Evolutionary conservation across 2,329 filamentous ascomycete genomes (phyloP).

Genomic region (Podosphaera fusca): DNA sequence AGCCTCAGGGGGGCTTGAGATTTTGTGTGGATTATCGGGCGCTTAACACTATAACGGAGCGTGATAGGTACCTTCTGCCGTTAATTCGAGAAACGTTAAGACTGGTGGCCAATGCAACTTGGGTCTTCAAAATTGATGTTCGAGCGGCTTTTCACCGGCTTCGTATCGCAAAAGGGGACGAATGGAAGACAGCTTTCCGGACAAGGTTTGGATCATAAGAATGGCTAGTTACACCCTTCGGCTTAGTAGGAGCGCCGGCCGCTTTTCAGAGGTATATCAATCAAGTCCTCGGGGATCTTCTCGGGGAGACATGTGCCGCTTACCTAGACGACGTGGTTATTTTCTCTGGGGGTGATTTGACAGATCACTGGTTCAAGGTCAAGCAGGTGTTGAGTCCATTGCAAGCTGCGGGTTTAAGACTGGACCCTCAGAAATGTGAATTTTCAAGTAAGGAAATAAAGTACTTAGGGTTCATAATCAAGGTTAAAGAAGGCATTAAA

Average conservation of each 20-base stretch:
- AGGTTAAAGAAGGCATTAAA: no score
- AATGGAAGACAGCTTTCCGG: background rate
- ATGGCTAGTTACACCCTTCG: background rate
- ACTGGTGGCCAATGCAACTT: background rate
- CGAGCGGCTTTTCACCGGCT: background rate
- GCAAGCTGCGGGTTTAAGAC: background rate
- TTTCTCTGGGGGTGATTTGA: background rate
- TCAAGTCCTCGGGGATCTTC: background rate
- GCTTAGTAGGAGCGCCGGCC: no score
- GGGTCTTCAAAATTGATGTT: background rate
- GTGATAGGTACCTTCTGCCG: background rate
- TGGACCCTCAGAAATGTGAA: background rate
- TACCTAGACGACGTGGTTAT: background rate
- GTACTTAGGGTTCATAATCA: no score
- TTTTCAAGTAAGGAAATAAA: background rate
- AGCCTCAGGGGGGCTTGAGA: no score
- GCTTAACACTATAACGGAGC: background rate
- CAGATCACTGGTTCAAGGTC: background rate
- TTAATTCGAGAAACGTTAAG: background rate
- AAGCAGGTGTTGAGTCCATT: background rate
- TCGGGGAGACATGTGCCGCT: background rate
- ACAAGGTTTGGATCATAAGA: no score
- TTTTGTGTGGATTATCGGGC: no score
- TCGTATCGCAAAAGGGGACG: background rate
- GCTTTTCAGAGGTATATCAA: background rate